Conservation (phyloP, 2,329 filamentous ascomycete genomes). For the Macroventuria anomochaeta region DNA sequence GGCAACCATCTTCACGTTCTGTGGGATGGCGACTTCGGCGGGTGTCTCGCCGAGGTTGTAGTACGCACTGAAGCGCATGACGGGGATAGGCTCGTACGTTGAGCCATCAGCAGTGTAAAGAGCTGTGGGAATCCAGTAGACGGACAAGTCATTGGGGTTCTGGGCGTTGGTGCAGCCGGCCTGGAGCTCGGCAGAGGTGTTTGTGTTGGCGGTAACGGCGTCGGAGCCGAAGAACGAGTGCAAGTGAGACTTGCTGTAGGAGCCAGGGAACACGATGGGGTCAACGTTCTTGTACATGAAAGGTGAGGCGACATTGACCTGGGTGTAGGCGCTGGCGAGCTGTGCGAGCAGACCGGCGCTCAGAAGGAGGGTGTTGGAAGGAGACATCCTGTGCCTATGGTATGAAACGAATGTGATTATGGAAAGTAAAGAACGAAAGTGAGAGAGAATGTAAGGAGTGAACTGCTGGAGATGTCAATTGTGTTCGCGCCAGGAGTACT, state of each 20-base stretch:
- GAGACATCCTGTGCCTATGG: constrained; percentile 41
- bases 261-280: constrained; percentile 52
- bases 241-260: constrained; percentile 51
- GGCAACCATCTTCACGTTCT: constrained; percentile 53
- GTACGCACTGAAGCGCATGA: constrained; percentile 55
- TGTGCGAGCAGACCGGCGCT: constrained; percentile 36
- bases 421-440: neutral
- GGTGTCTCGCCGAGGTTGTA: constrained; percentile 52
- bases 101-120: constrained; percentile 48
- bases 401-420: constrained; percentile 9
- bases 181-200: constrained; percentile 50
- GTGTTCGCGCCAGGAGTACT: neutral
- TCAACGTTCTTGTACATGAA: constrained; percentile 58
- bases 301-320: constrained; percentile 39
- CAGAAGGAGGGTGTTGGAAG: constrained; percentile 27
- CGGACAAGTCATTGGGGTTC: constrained; percentile 57
- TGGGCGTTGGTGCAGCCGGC: constrained; percentile 54
- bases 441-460: constrained; percentile 4
- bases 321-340: constrained; percentile 42
- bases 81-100: constrained; percentile 41
- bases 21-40: constrained; percentile 55
- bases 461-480: neutral
- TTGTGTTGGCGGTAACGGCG: constrained; percentile 49
- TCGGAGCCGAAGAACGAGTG: constrained; percentile 57
- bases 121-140: constrained; percentile 57